phyloP scores from a whole-genome alignment of 495 filamentous ascomycete species.

The Cenococcum geophilum region DNA sequence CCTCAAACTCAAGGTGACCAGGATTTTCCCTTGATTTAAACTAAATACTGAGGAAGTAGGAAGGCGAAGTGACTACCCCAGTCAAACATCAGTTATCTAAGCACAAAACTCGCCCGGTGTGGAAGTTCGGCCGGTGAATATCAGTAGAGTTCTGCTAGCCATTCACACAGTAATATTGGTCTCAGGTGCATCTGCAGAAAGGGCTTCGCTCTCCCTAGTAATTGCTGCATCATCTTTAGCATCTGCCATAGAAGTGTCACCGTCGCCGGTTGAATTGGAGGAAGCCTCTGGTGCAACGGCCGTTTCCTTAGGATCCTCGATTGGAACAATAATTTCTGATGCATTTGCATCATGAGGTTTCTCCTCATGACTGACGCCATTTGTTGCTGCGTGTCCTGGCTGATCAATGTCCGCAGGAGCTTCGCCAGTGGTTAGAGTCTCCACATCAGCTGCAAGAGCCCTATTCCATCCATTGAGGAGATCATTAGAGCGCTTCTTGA shows the following conservation, averaged over 20 bases:
- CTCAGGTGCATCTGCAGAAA: constrained; percentile 5
- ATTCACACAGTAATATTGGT: background rate
- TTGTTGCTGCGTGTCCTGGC: constrained; percentile 37
- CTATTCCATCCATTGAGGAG: constrained; percentile 79
- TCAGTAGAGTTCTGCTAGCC: background rate
- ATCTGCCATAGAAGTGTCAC: constrained; percentile 24
- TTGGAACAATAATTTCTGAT: background rate
- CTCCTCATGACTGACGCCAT: constrained; percentile 51
- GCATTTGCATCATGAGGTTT: constrained; percentile 45
- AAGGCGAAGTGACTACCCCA: background rate
- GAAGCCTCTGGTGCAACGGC: constrained; percentile 7
- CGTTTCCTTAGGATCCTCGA: background rate
- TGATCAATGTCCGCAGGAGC: constrained; percentile 2
- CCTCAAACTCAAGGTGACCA: background rate
- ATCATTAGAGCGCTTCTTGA: constrained; percentile 68
- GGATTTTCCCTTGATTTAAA: background rate
- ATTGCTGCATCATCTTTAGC: constrained; percentile 10
- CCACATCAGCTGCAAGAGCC: constrained; percentile 54
- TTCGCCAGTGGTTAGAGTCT: constrained; percentile 36
- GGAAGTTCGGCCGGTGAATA: no score
- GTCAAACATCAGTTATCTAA: background rate
- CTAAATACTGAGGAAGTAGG: background rate
- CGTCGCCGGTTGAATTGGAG: constrained; percentile 15
- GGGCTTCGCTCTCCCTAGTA: constrained; percentile 4
- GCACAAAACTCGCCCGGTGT: background rate